Evolutionary conservation across 2,329 filamentous ascomycete genomes (phyloP), one percentile per base, ranked within the genome.

Genomic region (Delphinella strobiligena): DNA sequence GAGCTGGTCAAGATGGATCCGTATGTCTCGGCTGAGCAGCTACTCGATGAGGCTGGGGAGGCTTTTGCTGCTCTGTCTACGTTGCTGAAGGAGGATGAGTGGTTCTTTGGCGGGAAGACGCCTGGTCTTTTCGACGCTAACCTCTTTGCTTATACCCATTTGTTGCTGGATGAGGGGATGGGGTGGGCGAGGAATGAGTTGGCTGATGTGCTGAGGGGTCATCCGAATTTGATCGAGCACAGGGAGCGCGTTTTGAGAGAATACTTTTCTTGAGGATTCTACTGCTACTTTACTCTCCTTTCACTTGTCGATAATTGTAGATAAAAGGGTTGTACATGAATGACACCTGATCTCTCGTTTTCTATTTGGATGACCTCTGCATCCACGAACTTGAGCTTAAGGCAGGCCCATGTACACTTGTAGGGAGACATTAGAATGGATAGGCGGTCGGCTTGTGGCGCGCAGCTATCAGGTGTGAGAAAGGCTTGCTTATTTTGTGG

Each of bases 101-200:
- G 76, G 67, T 83, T 82, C 56, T 81, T 80, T 52, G 69, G 64
- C 4, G 55, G 58, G 42, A 37, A 59, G 19, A 55, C 60, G 12
- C 85, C 89, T 0, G 76, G 78, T 0, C 54, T 89, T 17, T 89
- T 96, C 50, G 91, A 98, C 61, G 88, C 89, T 5, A 78, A 76
- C 39, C 75, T 96, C 2, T 96, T 95, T 62, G 79, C 86, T 3
- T 98, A 95, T 60, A 88, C 84, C 0, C 77, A 93, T 58, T 65
- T 93, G 37, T 66, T 96, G 38, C 61, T 93, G 37, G 76, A 82
- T 44, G 69, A 77, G 24, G 53, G 51, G 2, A 52, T 86, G 47
- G 66, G 61, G 1, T 88, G 83, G 82, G 66, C 64, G 43, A 75
- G 83, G 41, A 71, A 69, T 44, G 65, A 68, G 38, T 61, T 93